phyloP scores from a whole-genome alignment of 2,329 filamentous ascomycete genomes.

The Fusarium siculi region DNA sequence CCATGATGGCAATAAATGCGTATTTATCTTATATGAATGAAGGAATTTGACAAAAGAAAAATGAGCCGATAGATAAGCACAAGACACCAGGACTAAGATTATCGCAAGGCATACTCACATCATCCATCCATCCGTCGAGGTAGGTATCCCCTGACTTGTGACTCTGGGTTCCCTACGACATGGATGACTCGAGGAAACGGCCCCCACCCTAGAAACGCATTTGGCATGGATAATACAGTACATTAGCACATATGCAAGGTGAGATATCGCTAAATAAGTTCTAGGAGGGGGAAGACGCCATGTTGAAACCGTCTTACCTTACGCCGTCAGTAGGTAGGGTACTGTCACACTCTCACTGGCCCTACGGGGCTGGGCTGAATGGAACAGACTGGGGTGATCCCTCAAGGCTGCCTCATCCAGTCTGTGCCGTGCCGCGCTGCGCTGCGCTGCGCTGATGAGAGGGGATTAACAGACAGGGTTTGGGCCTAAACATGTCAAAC shows the following conservation, averaged over 20 bases:
- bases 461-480: constrained; percentile 12
- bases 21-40: neutral
- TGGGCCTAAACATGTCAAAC: constrained; percentile 4
- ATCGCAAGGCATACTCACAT: constrained; percentile 18
- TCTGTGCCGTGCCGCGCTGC: constrained; percentile 7
- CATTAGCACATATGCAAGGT: neutral
- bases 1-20: neutral
- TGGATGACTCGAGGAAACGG: constrained; percentile 9
- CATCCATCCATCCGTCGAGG: neutral
- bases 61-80: neutral
- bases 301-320: neutral
- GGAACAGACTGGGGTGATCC: neutral
- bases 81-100: neutral
- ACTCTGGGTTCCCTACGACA: neutral
- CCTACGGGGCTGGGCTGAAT: constrained; percentile 4
- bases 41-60: neutral
- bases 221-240: neutral
- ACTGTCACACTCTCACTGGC: neutral
- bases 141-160: neutral
- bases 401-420: constrained; percentile 27
- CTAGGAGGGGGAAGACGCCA: neutral
- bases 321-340: neutral
- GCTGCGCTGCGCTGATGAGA: neutral
- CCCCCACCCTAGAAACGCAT: constrained; percentile 16
- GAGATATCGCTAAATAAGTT: neutral